phyloP scores from a whole-genome alignment of 805 yeast species.

The Hanseniaspora nectarophila region DNA sequence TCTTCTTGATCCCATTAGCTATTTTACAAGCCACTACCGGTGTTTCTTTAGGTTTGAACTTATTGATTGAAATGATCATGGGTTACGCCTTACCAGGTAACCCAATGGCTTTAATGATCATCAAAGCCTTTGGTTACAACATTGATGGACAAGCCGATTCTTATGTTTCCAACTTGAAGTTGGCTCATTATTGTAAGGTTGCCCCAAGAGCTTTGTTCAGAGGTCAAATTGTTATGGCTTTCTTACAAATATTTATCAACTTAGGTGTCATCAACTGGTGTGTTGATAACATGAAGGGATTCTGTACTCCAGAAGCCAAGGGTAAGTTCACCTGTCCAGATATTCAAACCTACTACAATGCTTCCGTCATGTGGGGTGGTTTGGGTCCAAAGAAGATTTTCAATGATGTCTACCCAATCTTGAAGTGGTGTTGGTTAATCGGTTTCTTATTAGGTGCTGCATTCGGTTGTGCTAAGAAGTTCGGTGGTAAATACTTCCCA shows the following conservation, averaged over 20 bases:
- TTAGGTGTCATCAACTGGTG: slow-evolving; percentile 35
- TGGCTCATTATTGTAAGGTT: slow-evolving; percentile 47
- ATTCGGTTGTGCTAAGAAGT: slow-evolving; percentile 25
- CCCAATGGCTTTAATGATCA: slow-evolving; percentile 44
- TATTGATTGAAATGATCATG: slow-evolving; percentile 46
- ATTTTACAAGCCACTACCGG: slow-evolving; percentile 49
- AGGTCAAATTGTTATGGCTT: slow-evolving; percentile 33
- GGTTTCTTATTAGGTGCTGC: slow-evolving; percentile 34
- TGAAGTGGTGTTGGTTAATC: slow-evolving; percentile 53
- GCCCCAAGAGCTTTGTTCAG: slow-evolving; percentile 46
- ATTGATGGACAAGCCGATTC: slow-evolving; percentile 45
- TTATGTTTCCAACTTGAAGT: slow-evolving; percentile 40
- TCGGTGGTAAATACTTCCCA: slow-evolving; percentile 22
- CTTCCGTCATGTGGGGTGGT: slow-evolving; percentile 50
- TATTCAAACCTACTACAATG: slow-evolving; percentile 36
- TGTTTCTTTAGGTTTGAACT: slow-evolving; percentile 43
- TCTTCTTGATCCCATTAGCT: slow-evolving; percentile 48
- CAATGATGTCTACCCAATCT: slow-evolving; percentile 45
- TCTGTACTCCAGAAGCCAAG: slow-evolving; percentile 32
- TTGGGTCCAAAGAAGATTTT: slow-evolving; percentile 49
- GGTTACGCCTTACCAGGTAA: slow-evolving; percentile 48
- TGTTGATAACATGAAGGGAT: slow-evolving; percentile 29
- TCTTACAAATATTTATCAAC: slow-evolving; percentile 31
- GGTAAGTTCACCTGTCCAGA: slow-evolving; percentile 37
- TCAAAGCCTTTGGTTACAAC: slow-evolving; percentile 44